Evolutionary conservation across 2,329 filamentous ascomycete genomes (phyloP), one percentile per base, ranked within the genome.

Genomic region (Diaporthe caulivora): DNA sequence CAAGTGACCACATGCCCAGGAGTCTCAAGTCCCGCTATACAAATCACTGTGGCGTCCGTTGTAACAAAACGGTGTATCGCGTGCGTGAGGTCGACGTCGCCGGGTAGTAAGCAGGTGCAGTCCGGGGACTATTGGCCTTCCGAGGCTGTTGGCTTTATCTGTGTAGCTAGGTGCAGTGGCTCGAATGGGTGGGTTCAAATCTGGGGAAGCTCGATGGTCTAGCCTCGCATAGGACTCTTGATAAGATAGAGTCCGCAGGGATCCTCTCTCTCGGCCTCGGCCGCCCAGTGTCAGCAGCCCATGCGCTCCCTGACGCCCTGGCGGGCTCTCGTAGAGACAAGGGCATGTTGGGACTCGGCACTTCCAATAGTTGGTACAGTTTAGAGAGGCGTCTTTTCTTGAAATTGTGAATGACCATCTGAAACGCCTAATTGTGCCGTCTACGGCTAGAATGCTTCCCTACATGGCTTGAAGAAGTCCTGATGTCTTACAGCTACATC

Each of bases 161-260:
- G 34, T 34, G 44, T 18, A 51, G 62, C 44, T 37, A 37, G 44
- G 44, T 51, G 44, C 42, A 37, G 44, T 65, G 42, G 62, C 29
- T 18, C 44, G 44, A 51, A 15, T 65, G 62, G 62, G 62, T 67
- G 47, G 62, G 24, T 31, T 40, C n/a, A 53, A 67, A 67, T 67
- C 62, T 67, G 62, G 62, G 62, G 62, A 67, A 53, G 29, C 62
- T 67, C 0, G 26, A 21, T 51, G 60, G 62, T 65, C 44, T 65
- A 65, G 62, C 44, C 62, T 67, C 31, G 37, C 47, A 31, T 26
- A 4, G 31, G n/a, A 8, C 47, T 67, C 44, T 65, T 31, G 44
- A 49, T 53, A 40, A 53, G 62, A 67, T 40, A 49, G 44, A 67
- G 21, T 21, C 5, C 47, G 47, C 31, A 67, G 62, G 62, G 62